Conservation (phyloP, 768 basidiomycete species). For the Solioccasus polychromus region DNA sequence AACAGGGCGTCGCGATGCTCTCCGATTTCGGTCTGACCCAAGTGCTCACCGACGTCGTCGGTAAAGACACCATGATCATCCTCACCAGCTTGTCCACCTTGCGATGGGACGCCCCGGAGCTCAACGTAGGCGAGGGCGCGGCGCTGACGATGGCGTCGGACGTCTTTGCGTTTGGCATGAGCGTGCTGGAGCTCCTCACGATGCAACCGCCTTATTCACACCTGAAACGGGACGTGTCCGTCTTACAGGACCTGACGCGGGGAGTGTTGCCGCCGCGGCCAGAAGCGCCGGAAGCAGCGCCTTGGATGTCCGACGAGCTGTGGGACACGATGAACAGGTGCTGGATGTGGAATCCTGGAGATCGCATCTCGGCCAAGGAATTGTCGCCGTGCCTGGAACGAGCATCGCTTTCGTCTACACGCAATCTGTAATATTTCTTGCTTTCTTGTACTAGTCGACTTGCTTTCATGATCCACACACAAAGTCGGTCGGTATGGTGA, state of each 20-base stretch:
- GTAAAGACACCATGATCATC: slow-evolving; percentile 43
- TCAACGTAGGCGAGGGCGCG: slow-evolving; percentile 43
- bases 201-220: slow-evolving; percentile 49
- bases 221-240: slow-evolving; percentile 46
- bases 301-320: slow-evolving; percentile 45
- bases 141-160: slow-evolving; percentile 49
- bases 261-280: slow-evolving; percentile 45
- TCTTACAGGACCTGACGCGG: slow-evolving; percentile 43
- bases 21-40: slow-evolving; percentile 67
- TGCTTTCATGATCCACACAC: slow-evolving; percentile 8
- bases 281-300: slow-evolving; percentile 25
- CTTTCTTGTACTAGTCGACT: background rate
- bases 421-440: background rate
- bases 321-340: slow-evolving; percentile 47
- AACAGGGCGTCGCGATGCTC: slow-evolving; percentile 56
- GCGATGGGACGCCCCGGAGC: slow-evolving; percentile 63
- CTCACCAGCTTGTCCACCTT: slow-evolving; percentile 46
- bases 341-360: slow-evolving; percentile 40
- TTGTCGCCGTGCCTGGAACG: slow-evolving; percentile 23
- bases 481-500: slow-evolving; percentile 31
- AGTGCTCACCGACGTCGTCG: slow-evolving; percentile 56
- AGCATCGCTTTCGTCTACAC: slow-evolving; percentile 1
- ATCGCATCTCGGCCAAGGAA: slow-evolving; percentile 41
- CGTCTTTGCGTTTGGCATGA: slow-evolving; percentile 60
- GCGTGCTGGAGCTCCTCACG: slow-evolving; percentile 56